These are phyloP conservation scores for Nemania sp. DNA, from an alignment of 2,329 filamentous ascomycete genomes.

Conservation along the genomic window DNA sequence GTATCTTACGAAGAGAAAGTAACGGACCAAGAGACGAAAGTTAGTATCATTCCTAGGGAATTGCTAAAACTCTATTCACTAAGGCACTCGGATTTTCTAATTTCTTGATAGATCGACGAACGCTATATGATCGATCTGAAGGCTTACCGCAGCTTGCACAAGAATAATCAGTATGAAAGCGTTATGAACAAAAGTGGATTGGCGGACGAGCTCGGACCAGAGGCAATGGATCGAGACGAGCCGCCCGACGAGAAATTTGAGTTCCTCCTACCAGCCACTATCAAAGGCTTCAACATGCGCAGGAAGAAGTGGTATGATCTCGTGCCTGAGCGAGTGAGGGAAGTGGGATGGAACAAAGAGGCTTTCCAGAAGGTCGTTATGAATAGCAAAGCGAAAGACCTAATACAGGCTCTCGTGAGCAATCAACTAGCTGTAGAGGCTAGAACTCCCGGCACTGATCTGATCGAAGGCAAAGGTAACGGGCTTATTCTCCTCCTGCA, in stretches of 20 bases:
- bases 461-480: constrained; percentile 14
- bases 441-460: background rate
- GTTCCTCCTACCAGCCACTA: constrained; percentile 11
- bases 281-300: constrained; percentile 14
- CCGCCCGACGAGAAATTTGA: constrained; percentile 10
- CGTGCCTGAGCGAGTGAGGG: background rate
- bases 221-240: constrained; percentile 6
- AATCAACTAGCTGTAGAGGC: constrained; percentile 6
- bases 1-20: constrained; percentile 6
- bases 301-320: constrained; percentile 16
- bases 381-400: constrained; percentile 3
- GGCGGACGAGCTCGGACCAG: background rate
- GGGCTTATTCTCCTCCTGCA: constrained; percentile 12
- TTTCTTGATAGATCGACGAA: too few species aligned
- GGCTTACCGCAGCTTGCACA: constrained; percentile 1
- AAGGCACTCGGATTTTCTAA: too few species aligned
- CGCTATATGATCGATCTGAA: constrained; percentile 15
- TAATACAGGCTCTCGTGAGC: constrained; percentile 5
- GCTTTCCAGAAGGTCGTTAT: constrained; percentile 8
- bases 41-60: too few species aligned
- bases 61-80: background rate
- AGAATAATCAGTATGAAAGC: constrained; percentile 1
- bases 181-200: background rate
- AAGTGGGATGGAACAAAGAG: constrained; percentile 11
- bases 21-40: background rate